Evolutionary conservation across 2,329 filamentous ascomycete species (phyloP), one percentile per base, ranked within the genome.

Genomic region (Cladosporium sp.): DNA sequence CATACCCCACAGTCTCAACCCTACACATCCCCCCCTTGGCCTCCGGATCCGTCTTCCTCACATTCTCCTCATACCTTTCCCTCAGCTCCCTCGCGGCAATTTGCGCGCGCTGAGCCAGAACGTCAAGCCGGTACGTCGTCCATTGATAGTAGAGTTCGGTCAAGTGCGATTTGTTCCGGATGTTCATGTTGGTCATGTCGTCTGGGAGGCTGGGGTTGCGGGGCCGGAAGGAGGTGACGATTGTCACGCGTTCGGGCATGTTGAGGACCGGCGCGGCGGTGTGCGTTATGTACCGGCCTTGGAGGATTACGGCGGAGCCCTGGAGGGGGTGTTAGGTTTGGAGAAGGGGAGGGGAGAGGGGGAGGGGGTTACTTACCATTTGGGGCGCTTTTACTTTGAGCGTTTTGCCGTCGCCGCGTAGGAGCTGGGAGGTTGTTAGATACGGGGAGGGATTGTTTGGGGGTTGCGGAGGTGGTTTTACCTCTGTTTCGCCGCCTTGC

Each of bases 241-340:
- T 81, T 38, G 73, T 79, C 65, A 86, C 84, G 29, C 82, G 77
- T 63, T 85, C 83, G 19, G 74, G 73, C 4, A 72, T 72, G 15
- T 80, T 79, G 1, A 80, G 66, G 8, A 81, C 78, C 11, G 75
- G 76, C 15, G 84, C 71, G 1, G 82, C 83, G 52, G 79, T 75
- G 62, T 86, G 83, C 55, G 80, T 76, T 53, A 86, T 82, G 66
- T 85, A 84, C 18, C 82, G 74, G 13, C 83, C 83, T 63, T 86
- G 83, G 36, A 85, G 70, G n/a, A 85, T 72, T 1, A 84, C 78
- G 3, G 79, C 81, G 43, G 74, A 79, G 13, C 80, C 82, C 79
- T 83, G 56, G 22, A 9, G 22, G 22, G 9, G 22, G 22, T 9
- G 22, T 27, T 27, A 9, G 4, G 22, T 27, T 4, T 27, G 22